These are phyloP conservation scores for Xylaria grammica DNA, from an alignment of 495 filamentous ascomycete genomes.

Conservation along the genomic window DNA sequence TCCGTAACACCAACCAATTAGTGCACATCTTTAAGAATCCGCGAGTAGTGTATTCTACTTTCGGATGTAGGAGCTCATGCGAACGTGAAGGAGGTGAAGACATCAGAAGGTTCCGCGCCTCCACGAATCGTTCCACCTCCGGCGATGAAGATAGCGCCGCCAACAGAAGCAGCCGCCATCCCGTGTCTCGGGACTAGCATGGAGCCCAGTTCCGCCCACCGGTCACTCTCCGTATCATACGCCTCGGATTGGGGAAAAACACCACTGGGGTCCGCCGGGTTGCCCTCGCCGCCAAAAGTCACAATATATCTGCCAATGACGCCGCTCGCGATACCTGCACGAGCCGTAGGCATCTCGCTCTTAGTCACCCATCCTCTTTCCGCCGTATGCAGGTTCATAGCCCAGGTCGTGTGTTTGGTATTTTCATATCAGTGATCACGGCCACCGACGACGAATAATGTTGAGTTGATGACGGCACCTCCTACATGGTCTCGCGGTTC, in stretches of 20 bases:
- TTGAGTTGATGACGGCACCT: slow-evolving; percentile 36
- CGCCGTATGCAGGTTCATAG: slow-evolving; percentile 36
- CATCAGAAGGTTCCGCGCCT: no score
- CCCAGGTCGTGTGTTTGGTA: slow-evolving; percentile 42
- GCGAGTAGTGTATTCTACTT: no score
- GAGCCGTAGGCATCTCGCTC: slow-evolving; percentile 38
- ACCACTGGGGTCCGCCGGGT: slow-evolving; percentile 12
- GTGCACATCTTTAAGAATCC: no score
- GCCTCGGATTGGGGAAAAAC: neutral
- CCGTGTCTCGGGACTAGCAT: neutral
- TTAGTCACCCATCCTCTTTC: slow-evolving; percentile 32
- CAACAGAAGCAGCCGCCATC: neutral
- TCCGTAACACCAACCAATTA: no score
- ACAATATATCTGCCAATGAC: slow-evolving; percentile 40
- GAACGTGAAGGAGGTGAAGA: no score
- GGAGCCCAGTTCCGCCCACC: neutral
- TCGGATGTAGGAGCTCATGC: no score
- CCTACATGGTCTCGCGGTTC: slow-evolving; percentile 44
- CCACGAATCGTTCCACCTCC: no score
- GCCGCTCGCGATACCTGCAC: slow-evolving; percentile 41
- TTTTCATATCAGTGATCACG: slow-evolving; percentile 35
- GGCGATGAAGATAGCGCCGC: no score
- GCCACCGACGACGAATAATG: slow-evolving; percentile 47
- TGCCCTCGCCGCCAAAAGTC: slow-evolving; percentile 52
- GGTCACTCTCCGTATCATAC: neutral